Base-by-base conservation (phyloP, 2,329 filamentous ascomycete genomes). In the Aspergillus aculeatus region DNA sequence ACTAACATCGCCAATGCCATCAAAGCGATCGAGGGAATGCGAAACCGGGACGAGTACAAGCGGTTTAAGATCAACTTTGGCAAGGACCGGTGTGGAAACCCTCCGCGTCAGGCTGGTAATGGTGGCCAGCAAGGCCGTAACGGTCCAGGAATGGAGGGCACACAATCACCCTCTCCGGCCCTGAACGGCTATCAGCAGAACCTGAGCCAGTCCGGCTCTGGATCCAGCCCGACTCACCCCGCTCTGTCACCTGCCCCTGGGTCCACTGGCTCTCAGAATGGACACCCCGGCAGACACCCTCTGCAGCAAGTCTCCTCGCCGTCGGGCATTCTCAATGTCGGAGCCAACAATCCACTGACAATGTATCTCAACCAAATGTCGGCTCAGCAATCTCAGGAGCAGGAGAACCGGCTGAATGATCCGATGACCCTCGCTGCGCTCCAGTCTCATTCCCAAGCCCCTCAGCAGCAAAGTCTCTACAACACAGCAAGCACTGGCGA, bases 41-140 rank as follows among this genome's bases (percentile, higher is more conserved):
- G 95, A 59, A 90, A 92, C 72, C 92, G 93, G 73, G 95, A 98
- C 48, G 95, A 99, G 72, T 99, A 99, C 83, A 91, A 88, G 78
- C 89, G 95, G 70, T 99, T 99, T 87, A 99, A 99, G 84, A 94
- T 99, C 76, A 99, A 99, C 82, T 99, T 99, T 74, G 95, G 95
- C 78, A 99, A 99, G 81, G 95, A 99, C 74, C 88, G 95, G 58
- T 99, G 95, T 71, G 95, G 95, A 67, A 99, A 99, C 79, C 90
- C 95, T 55, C 95, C 95, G 49, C 89, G 95, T 62, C 95, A 98
- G 80, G 84, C 91, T 66, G 86, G 89, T 75, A 85, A 82, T 65
- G 81, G 83, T 66, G 81, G 89, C 66, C 81, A 83, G 56, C 84
- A 89, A 71, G 88, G 89, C 59, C 89, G 91, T 56, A 86, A 78